A percentile compares a stretch with the other conserved stretches of the same genome.
phyloP scores from a whole-genome alignment of 2,329 filamentous ascomycete species.

The Lecanicillium sp. region DNA sequence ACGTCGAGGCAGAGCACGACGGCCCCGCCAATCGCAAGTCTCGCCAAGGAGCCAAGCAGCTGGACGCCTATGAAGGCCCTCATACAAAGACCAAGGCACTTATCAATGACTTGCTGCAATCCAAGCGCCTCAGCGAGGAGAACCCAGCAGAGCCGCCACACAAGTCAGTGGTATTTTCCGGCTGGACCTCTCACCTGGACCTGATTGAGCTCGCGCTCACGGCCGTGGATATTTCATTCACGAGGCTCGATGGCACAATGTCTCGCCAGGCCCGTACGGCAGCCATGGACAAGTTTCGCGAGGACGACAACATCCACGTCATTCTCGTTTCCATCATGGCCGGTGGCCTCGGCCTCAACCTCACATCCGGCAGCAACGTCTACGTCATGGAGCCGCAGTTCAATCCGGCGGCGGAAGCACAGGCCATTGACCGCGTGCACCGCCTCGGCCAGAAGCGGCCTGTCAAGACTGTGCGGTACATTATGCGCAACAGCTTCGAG shows the following conservation, averaged over 20 bases:
- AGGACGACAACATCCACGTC: conserved; percentile 62
- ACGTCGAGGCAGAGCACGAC: conserved; percentile 49
- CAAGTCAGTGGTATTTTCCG: conserved; percentile 91
- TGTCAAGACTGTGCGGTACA: conserved; percentile 79
- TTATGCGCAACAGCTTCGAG: conserved; percentile 88
- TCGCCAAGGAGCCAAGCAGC: conserved; percentile 40
- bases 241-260: conserved; percentile 90
- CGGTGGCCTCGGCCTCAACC: conserved; percentile 83
- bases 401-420: conserved; percentile 90
- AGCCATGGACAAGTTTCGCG: conserved; percentile 71
- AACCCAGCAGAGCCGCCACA: conserved; percentile 63
- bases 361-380: conserved; percentile 77
- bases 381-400: conserved; percentile 99
- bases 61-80: conserved; percentile 70
- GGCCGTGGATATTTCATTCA: conserved; percentile 57
- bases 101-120: conserved; percentile 62
- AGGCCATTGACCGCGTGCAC: conserved; percentile 90
- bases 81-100: conserved; percentile 88
- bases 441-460: conserved; percentile 82
- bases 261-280: conserved; percentile 62
- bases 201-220: conserved; percentile 79
- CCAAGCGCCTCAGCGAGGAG: conserved; percentile 53
- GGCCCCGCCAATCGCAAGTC: conserved; percentile 32
- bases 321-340: conserved; percentile 90
- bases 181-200: conserved; percentile 93